phyloP scores from a whole-genome alignment of 305 asterid species.

The Fraxinus ornus region DNA sequence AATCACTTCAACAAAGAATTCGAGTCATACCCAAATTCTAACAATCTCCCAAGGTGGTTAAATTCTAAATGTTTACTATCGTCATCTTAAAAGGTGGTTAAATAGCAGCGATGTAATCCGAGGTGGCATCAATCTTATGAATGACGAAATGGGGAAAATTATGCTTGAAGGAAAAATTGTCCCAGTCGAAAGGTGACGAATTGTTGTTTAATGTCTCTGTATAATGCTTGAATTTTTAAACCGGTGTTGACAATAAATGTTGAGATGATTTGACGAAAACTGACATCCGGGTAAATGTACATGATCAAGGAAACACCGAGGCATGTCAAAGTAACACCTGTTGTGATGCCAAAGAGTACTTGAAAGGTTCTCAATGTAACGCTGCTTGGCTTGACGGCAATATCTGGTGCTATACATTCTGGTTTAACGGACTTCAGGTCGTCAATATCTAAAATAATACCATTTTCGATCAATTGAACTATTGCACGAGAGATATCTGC shows the following conservation, averaged over 20 bases:
- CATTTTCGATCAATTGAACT: slow-evolving; percentile 32
- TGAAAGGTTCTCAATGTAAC: slow-evolving; percentile 22
- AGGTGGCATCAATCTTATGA: not conserved
- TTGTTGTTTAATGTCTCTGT: not conserved
- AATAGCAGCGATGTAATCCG: not conserved
- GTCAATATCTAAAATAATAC: slow-evolving; percentile 28
- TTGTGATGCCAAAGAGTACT: slow-evolving; percentile 30
- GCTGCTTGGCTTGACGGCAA: not conserved
- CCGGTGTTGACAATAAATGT: not conserved
- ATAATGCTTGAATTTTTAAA: not conserved
- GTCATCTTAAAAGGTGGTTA: not conserved
- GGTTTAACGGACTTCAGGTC: not conserved
- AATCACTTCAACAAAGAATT: no score
- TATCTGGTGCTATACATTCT: slow-evolving; percentile 22
- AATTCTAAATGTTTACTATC: not conserved
- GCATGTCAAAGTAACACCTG: slow-evolving; percentile 22
- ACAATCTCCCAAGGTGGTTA: no score
- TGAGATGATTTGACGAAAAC: slow-evolving; percentile 3
- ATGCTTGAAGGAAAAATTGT: not conserved
- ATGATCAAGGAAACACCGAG: slow-evolving; percentile 20
- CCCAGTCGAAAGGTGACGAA: not conserved
- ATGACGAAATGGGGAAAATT: not conserved
- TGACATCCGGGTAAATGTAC: slow-evolving; percentile 15
- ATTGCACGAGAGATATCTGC: slow-evolving; percentile 43
- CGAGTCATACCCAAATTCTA: no score